Conservation (phyloP, 768 basidiomycete genomes). For the Mycena albidolilacea region DNA sequence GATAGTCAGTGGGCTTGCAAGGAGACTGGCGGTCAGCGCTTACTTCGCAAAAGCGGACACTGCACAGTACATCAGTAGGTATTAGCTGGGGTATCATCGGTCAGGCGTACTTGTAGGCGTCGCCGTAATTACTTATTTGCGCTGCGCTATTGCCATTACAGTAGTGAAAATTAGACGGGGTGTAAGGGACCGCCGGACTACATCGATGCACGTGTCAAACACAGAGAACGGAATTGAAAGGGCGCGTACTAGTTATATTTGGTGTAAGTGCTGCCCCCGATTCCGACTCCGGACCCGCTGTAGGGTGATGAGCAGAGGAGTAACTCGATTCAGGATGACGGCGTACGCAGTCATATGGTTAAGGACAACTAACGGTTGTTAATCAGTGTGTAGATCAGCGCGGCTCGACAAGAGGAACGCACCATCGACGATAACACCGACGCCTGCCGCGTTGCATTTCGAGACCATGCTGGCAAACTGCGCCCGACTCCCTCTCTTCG, state of each 20-base stretch:
- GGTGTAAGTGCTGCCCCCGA: conserved; percentile 49
- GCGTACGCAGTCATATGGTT: conserved; percentile 57
- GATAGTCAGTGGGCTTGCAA: neutral
- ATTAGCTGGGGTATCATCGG: too few species aligned
- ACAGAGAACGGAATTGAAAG: neutral
- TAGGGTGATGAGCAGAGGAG: neutral
- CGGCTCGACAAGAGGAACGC: neutral
- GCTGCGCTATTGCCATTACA: conserved; percentile 32
- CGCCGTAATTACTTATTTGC: conserved; percentile 26
- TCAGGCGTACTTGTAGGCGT: conserved; percentile 28
- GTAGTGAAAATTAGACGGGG: conserved; percentile 37
- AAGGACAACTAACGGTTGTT: conserved; percentile 46
- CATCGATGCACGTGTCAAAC: neutral
- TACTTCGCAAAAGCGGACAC: conserved; percentile 35
- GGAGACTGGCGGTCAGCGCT: neutral
- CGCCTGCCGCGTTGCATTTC: conserved; percentile 48
- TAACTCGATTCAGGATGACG: conserved; percentile 13
- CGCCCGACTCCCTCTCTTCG: conserved; percentile 56
- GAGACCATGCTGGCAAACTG: conserved; percentile 52
- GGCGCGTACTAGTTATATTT: conserved; percentile 47
- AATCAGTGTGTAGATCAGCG: neutral
- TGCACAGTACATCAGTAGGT: neutral
- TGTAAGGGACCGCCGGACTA: conserved; percentile 40
- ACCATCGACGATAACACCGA: conserved; percentile 50
- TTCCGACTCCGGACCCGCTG: conserved; percentile 44